Base-by-base conservation (phyloP, 306 rosid genomes). In the Sechiopsis laciniata region DNA sequence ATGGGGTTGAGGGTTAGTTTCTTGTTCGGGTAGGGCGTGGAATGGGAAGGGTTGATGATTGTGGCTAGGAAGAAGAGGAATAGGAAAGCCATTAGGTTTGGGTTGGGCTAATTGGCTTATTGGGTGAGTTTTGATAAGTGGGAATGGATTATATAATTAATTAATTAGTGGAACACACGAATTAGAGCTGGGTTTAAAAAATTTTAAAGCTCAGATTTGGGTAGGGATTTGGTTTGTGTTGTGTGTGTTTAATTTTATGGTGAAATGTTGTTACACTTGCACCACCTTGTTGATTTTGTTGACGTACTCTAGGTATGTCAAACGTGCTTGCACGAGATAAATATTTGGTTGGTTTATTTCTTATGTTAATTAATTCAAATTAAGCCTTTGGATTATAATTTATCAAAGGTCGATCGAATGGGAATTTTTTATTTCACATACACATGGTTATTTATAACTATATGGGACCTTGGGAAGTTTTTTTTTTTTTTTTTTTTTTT, bases 1-100 rank as follows among this genome's bases (percentile, higher is more conserved):
- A 93, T 88, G 51, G 76, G 74, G 75, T 93, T 93, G 80, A 65
- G 67, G 73, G 68, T 3, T 20, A 29, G 66, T 11, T 5, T 58
- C 45, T 69, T 21, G 58, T 3, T 15, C n/a, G 12, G 2, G 45
- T 13, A 6, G 35, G 57, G 6, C 3, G n/a, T 24, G 7, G 53
- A 48, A 61, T 15, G 37, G 16, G 48, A 32, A 62, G 19, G 45
- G 20, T 32, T 29, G 58, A 60, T 26, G 8, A 29, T 7, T 26
- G 57, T 50, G 3, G 73, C 14, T 21, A 69, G 58, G 32, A 69
- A 7, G 20, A 20, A 48, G 20, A 46, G 35, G 32, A 8, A 14
- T 0, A 69, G 57, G 11, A 15, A 22, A 50, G 73, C 73, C 73
- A 69, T 45, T 46, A 3, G 3, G 53, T 32, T 32, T 9, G 14